Base-by-base conservation (phyloP, 164 flowering plant genomes). In the Vitis cinerea region DNA sequence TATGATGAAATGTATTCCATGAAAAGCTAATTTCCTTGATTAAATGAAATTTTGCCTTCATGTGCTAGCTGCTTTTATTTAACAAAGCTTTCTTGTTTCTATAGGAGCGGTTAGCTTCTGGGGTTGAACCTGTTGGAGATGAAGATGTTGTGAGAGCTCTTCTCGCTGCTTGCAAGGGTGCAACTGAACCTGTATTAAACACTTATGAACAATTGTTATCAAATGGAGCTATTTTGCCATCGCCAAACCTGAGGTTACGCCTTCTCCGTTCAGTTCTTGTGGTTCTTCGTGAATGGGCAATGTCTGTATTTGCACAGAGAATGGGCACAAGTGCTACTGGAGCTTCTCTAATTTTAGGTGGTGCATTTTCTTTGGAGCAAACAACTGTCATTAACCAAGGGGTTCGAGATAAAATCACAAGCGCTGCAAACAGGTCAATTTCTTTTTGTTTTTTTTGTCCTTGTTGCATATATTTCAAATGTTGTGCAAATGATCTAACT, bases 111-210 rank as follows among this genome's bases (percentile, higher is more conserved):
- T 66, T 71, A 6, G 82, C 68, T 63, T 88, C 95, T 10, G 95
- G 93, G 29, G 80, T 72, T 70, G 99, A 93, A 77, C 53, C 81
- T 63, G 88, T 93, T 73, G 97, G 97, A 48, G 97, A 93, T 70
- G 99, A 96, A 74, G 97, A 96, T 76, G 82, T 96, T 72, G 87
- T 97, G 47, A 89, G 99, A 78, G 97, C 98, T 72, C 87, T 93
- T 72, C 83, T 93, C 68, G 90, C 89, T 47, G 99, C 95, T 68
- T 96, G 99, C 86, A 90, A 85, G 77, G 91, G 97, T 70, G 91
- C 98, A 63, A 79, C 88, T 64, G 97, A 96, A 77, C 98, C 94
- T 61, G 92, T 96, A 14, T 74, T 96, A 62, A 88, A 83, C 67
- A 78, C 93, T 7, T 96, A 96, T 54, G 99, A 91, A 48, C 97